phyloP scores from a whole-genome alignment of 2,329 filamentous ascomycete species.

The Diplodia scrobiculata region DNA sequence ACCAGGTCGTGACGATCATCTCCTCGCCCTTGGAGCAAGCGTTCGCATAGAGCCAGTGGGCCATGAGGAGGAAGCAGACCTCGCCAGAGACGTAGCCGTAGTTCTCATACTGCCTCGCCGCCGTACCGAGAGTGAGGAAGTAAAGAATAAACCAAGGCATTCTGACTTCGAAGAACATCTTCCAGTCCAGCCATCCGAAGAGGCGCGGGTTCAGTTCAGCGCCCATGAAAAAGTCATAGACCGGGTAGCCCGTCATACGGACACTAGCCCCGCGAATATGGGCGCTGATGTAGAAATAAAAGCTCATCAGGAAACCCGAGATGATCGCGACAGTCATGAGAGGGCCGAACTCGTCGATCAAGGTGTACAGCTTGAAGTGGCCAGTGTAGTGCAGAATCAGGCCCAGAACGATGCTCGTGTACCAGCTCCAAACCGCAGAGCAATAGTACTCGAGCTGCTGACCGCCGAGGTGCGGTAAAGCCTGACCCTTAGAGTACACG shows the following conservation, averaged over 20 bases:
- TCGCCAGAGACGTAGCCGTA: slow-evolving; percentile 88
- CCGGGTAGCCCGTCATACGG: slow-evolving; percentile 80
- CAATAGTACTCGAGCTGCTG: slow-evolving; percentile 94
- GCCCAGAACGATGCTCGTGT: slow-evolving; percentile 75
- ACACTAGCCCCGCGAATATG: slow-evolving; percentile 78
- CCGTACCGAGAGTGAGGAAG: slow-evolving; percentile 72
- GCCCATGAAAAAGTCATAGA: slow-evolving; percentile 92
- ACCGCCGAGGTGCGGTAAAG: slow-evolving; percentile 76
- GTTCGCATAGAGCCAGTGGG: slow-evolving; percentile 89
- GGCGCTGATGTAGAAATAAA: slow-evolving; percentile 85
- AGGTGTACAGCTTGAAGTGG: slow-evolving; percentile 83
- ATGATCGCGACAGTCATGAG: slow-evolving; percentile 91
- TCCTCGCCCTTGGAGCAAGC: slow-evolving; percentile 92
- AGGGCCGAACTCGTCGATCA: slow-evolving; percentile 93
- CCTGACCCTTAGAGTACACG: slow-evolving; percentile 84
- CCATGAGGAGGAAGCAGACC: slow-evolving; percentile 80
- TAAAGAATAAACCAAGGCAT: slow-evolving; percentile 91
- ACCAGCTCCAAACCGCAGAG: slow-evolving; percentile 84
- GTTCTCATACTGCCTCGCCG: slow-evolving; percentile 77
- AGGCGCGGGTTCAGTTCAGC: slow-evolving; percentile 84
- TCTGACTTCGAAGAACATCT: slow-evolving; percentile 94
- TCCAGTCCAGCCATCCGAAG: slow-evolving; percentile 82
- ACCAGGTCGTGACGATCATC: slow-evolving; percentile 84
- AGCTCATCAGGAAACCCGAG: slow-evolving; percentile 80
- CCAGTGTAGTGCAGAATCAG: slow-evolving; percentile 77